These are phyloP conservation scores for Gliomastix tumulicola DNA, from an alignment of 2,329 filamentous ascomycete species.

Conservation along the genomic window DNA sequence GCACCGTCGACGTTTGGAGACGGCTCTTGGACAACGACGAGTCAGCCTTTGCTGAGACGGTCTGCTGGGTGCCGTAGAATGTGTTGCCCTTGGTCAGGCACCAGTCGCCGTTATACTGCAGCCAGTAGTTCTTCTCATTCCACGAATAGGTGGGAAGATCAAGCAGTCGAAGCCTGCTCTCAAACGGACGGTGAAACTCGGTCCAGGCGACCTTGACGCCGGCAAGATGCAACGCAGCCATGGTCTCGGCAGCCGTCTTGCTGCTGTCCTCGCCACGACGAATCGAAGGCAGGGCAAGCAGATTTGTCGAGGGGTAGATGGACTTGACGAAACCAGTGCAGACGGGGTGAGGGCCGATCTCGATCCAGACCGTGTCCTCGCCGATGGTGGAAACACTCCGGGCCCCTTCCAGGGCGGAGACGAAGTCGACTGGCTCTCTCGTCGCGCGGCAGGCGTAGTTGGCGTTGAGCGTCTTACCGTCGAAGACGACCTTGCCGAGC, in stretches of 20 bases:
- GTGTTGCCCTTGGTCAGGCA: constrained; percentile 52
- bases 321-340: constrained; percentile 56
- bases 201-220: constrained; percentile 62
- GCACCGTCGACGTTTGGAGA: constrained; percentile 36
- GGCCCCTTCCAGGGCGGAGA: constrained; percentile 44
- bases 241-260: constrained; percentile 50
- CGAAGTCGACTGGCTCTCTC: constrained; percentile 60
- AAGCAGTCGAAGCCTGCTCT: constrained; percentile 35
- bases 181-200: constrained; percentile 52
- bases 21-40: too few species aligned
- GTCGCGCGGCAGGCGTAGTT: constrained; percentile 53
- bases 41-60: constrained; percentile 42
- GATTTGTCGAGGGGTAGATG: constrained; percentile 39
- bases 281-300: constrained; percentile 51
- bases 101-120: constrained; percentile 60
- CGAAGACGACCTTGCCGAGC: constrained; percentile 41
- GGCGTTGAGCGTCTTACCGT: constrained; percentile 40
- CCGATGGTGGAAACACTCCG: constrained; percentile 39
- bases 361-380: constrained; percentile 55
- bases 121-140: constrained; percentile 64
- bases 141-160: constrained; percentile 62
- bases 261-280: constrained; percentile 55
- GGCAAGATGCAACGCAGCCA: constrained; percentile 49
- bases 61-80: constrained; percentile 40
- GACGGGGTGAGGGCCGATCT: constrained; percentile 61